Evolutionary conservation across 768 basidiomycete genomes (phyloP).

Genomic region (Leccinum rimulosum): DNA sequence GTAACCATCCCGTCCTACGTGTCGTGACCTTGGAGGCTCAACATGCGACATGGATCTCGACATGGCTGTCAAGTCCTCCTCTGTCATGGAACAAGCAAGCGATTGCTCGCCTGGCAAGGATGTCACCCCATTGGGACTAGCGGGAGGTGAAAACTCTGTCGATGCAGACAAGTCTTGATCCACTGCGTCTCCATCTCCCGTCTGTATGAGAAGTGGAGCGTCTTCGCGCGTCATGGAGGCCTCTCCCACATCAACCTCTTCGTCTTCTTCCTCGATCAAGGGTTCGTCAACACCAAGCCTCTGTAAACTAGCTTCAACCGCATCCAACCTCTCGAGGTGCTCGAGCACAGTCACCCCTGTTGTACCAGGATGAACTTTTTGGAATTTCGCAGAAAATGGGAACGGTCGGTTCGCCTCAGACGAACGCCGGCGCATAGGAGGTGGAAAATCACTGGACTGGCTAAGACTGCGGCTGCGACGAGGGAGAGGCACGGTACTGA

Average conservation of each 20-base stretch:
- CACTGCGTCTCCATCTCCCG: conserved; percentile 23
- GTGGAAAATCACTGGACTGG: conserved; percentile 66
- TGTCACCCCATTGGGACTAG: conserved; percentile 48
- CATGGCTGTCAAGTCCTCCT: conserved; percentile 70
- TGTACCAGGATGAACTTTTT: conserved; percentile 79
- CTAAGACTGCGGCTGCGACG: conserved; percentile 57
- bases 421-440: conserved; percentile 62
- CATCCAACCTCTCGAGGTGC: conserved; percentile 82
- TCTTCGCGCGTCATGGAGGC: conserved; percentile 28
- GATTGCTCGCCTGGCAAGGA: conserved; percentile 58
- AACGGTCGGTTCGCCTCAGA: conserved; percentile 70
- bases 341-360: conserved; percentile 85
- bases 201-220: conserved; percentile 28
- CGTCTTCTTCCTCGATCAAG: conserved; percentile 48
- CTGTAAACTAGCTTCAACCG: conserved; percentile 75
- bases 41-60: conserved; percentile 76
- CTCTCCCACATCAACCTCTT: conserved; percentile 65
- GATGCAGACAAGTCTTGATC: conserved; percentile 33
- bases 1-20: conserved; percentile 37
- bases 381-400: conserved; percentile 81
- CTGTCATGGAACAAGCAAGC: conserved; percentile 53
- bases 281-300: conserved; percentile 63
- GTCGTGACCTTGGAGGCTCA: conserved; percentile 45
- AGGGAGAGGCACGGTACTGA: conserved; percentile 59
- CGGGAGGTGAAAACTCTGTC: conserved; percentile 51